A percentile compares a stretch with the other conserved stretches of the same genome.
phyloP scores from a whole-genome alignment of 2,329 filamentous ascomycete genomes.

The Aaosphaeria pasadenensis region DNA sequence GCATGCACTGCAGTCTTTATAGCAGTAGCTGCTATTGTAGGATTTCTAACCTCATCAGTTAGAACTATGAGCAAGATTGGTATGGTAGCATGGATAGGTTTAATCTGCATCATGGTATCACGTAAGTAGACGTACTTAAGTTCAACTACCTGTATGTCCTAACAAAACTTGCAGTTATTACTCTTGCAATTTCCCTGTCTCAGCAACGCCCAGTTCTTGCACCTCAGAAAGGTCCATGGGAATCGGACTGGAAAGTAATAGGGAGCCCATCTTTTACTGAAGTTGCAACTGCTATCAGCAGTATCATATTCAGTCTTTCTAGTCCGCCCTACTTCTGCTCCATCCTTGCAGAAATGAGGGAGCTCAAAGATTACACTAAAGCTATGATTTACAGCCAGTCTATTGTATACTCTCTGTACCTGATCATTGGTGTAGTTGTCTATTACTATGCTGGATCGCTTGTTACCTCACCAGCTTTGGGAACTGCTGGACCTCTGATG shows the following conservation, averaged over 20 bases:
- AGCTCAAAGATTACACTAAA: conserved; percentile 60
- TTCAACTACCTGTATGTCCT: conserved; percentile 58
- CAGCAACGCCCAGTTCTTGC: neutral
- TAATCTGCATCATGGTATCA: neutral
- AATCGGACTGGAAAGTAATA: neutral
- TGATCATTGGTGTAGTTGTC: conserved; percentile 64
- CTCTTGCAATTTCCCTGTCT: conserved; percentile 46
- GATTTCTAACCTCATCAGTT: conserved; percentile 48
- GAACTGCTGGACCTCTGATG: conserved; percentile 56
- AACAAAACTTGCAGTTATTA: conserved; percentile 56
- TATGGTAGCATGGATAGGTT: neutral
- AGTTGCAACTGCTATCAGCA: neutral
- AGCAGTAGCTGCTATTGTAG: conserved; percentile 57
- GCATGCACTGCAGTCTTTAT: conserved; percentile 65
- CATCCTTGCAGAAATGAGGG: conserved; percentile 62
- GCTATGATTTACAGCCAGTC: conserved; percentile 61
- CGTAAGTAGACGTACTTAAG: conserved; percentile 25
- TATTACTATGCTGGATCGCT: conserved; percentile 63
- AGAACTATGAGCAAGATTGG: neutral
- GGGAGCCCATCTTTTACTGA: neutral
- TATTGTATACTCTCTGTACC: conserved; percentile 60
- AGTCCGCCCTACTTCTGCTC: conserved; percentile 52
- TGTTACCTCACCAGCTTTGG: conserved; percentile 65
- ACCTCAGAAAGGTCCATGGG: neutral
- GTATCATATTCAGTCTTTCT: neutral